Percentiles rank a stretch among this genome's conserved stretches.
phyloP scores from a whole-genome alignment of 805 yeast species.

The Kregervanrija pseudodelftensis region DNA sequence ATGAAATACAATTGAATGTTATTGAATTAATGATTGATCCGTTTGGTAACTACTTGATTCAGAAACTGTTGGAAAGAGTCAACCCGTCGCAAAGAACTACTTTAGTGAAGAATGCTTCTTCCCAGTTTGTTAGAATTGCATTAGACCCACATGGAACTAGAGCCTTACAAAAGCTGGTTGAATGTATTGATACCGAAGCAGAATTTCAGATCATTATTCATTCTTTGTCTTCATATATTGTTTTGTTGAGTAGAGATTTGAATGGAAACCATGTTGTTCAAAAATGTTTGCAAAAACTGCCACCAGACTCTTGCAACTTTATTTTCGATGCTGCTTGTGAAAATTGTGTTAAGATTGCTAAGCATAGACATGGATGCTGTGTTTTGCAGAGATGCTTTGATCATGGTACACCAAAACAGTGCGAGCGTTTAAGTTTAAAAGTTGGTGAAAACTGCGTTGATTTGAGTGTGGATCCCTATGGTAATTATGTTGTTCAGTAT shows the following conservation, averaged over 20 bases:
- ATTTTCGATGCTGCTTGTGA: constrained; percentile 78
- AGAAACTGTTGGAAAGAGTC: constrained; percentile 78
- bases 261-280: constrained; percentile 97
- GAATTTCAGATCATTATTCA: constrained; percentile 50
- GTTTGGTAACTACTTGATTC: constrained; percentile 94
- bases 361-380: constrained; percentile 97
- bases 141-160: constrained; percentile 94
- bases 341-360: constrained; percentile 75
- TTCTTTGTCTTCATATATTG: constrained; percentile 53
- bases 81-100: constrained; percentile 59
- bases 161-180: constrained; percentile 88
- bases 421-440: constrained; percentile 54
- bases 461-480: constrained; percentile 86
- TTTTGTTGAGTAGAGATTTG: constrained; percentile 73
- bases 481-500: constrained; percentile 94
- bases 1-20: constrained; percentile 69
- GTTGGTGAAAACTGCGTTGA: constrained; percentile 64
- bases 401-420: constrained; percentile 69
- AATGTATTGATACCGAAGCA: constrained; percentile 62
- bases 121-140: constrained; percentile 72
- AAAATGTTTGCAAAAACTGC: constrained; percentile 73
- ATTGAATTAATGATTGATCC: constrained; percentile 92
- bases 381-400: constrained; percentile 93
- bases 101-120: constrained; percentile 64
- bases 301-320: constrained; percentile 69